Percentiles rank a stretch among this genome's conserved stretches.
These are phyloP conservation scores for Bryum argenteum DNA, from an alignment of 225 moss, liverwort and hornwort genomes.

Conservation along the genomic window DNA sequence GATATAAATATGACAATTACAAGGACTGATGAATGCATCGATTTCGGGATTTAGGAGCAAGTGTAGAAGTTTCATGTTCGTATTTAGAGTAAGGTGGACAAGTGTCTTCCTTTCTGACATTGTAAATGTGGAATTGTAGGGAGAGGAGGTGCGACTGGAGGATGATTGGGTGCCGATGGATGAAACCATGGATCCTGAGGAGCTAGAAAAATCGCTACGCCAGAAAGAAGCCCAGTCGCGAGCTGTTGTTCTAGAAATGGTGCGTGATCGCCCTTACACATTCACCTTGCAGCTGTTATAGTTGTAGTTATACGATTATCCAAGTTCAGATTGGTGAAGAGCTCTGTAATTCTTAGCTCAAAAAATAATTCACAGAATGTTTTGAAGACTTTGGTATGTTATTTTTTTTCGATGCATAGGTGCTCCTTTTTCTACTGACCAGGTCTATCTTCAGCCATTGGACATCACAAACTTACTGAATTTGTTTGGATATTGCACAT, in stretches of 20 bases:
- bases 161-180: constrained; percentile 98
- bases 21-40: background rate
- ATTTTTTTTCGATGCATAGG: too few species aligned
- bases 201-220: constrained; percentile 82
- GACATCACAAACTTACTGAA: too few species aligned
- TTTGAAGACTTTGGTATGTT: too few species aligned
- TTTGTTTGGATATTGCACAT: too few species aligned
- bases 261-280: constrained; percentile 25
- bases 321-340: constrained; percentile 1
- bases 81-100: background rate
- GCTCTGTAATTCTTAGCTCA: background rate
- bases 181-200: constrained; percentile 75
- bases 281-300: background rate
- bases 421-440: too few species aligned
- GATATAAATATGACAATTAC: background rate
- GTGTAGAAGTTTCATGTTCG: background rate
- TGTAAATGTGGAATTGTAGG: constrained; percentile 47
- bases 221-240: constrained; percentile 83
- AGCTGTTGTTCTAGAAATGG: constrained; percentile 97
- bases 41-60: constrained; percentile 9
- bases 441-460: too few species aligned
- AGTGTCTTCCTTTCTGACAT: constrained; percentile 13
- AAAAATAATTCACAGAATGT: too few species aligned
- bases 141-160: constrained; percentile 93
- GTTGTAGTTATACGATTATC: background rate